These are phyloP conservation scores for Xylaria multiplex DNA, from an alignment of 2,329 filamentous ascomycete species.

Conservation along the genomic window DNA sequence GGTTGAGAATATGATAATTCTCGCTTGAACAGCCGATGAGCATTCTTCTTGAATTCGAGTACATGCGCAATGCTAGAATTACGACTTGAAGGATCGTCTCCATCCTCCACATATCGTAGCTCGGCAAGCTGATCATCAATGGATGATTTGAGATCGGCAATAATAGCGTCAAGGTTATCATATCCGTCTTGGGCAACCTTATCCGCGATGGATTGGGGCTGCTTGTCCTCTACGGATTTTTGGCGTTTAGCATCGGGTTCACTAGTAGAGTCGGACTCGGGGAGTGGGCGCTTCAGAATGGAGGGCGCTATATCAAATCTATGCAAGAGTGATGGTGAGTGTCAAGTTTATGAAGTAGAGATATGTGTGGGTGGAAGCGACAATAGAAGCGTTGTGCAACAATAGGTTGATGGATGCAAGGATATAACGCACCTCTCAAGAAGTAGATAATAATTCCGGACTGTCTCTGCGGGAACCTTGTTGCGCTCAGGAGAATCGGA, in stretches of 20 bases:
- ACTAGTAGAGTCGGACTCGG: conserved; percentile 54
- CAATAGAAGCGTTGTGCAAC: conserved; percentile 5
- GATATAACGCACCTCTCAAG: conserved; percentile 45
- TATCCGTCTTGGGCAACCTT: conserved; percentile 65
- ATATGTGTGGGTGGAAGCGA: conserved; percentile 3
- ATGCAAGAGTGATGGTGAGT: conserved; percentile 22
- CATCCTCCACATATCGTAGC: conserved; percentile 47
- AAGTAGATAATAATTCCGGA: conserved; percentile 47
- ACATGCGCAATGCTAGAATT: conserved; percentile 57
- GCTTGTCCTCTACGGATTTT: conserved; percentile 60
- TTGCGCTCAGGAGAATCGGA: conserved; percentile 32
- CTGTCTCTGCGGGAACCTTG: conserved; percentile 40
- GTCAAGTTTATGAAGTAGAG: neutral
- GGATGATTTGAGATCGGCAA: conserved; percentile 64
- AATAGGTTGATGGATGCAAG: conserved; percentile 16
- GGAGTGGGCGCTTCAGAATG: conserved; percentile 65
- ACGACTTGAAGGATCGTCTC: conserved; percentile 42
- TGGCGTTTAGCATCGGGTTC: conserved; percentile 70
- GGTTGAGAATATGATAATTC: conserved; percentile 64
- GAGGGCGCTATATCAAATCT: conserved; percentile 66
- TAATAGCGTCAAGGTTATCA: conserved; percentile 71
- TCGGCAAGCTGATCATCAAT: conserved; percentile 61
- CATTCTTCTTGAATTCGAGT: conserved; percentile 68
- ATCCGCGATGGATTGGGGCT: conserved; percentile 60
- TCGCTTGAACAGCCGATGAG: conserved; percentile 70